Evolutionary conservation across 192 early-diverging fungal species (phyloP), one percentile per base, ranked within the genome.

Genomic region (Coemansia sp.): DNA sequence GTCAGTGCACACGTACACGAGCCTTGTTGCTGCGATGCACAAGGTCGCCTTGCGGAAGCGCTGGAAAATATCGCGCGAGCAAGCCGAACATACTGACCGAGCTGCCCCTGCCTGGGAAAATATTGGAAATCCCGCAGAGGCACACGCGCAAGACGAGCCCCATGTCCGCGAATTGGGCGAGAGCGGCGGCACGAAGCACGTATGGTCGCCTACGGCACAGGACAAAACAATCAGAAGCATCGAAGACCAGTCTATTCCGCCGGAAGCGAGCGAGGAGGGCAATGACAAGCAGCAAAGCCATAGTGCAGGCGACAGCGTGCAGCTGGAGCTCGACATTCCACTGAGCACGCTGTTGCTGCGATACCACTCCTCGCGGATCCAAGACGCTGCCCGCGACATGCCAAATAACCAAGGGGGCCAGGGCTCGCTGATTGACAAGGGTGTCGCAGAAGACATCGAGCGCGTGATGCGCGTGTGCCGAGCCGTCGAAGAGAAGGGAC

Each of bases 1-100:
- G 1, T 69, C 69, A 27, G 25, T 76, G 58, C 58, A 62, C 32
- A 76, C 73, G 24, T 75, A 75, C 54, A 75, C 73, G 2, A 75
- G 73, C 27, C 29, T 75, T 46, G 49, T 69, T 32, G 58, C 59
- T 5, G 62, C 66, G 2, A 43, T 75, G 62, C 73, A 75, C 62
- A 75, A 69, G 51, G 44, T 69, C 22, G 66, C 73, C 0, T 40
- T 75, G 47, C 61, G 73, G 10, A 62, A 61, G 62, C 66, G 73
- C 21, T 75, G 73, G 73, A 43, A 38, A 4, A 25, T 8, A 10
- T 31, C 47, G 32, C 62, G 60, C 21, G 61, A 71, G 28, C 14
- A 55, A 32, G 38, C 56, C 10, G 56, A 58, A 38, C 25, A 35
- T 14, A 7, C 38, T 6, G 6, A 19, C 27, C 40, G 14, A 6